These are phyloP conservation scores for Lycium ferocissimum DNA, from an alignment of 257 asterid species.

Conservation along the genomic window DNA sequence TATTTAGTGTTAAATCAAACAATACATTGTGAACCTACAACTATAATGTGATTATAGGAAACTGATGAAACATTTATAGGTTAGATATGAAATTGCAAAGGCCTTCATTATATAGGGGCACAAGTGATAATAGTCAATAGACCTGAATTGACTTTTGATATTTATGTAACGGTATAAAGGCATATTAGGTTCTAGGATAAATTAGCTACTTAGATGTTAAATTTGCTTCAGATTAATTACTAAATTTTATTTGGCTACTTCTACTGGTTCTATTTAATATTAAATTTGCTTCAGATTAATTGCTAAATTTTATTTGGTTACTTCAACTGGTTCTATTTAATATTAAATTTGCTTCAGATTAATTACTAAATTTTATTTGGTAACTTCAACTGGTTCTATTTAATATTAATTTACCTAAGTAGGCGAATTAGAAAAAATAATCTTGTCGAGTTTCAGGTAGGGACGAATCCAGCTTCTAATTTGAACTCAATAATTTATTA, in stretches of 20 bases:
- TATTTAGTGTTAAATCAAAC: neutral
- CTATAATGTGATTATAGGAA: neutral
- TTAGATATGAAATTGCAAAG: neutral
- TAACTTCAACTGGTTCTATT: neutral
- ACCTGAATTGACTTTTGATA: neutral
- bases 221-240: neutral
- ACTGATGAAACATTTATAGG: neutral
- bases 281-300: neutral
- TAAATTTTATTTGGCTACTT: neutral
- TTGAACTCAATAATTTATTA: too few species aligned
- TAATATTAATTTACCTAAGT: neutral
- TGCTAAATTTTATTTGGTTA: too few species aligned
- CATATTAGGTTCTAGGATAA: neutral
- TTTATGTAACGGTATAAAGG: neutral
- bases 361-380: neutral
- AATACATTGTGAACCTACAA: neutral
- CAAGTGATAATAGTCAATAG: neutral
- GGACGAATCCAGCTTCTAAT: neutral
- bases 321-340: too few species aligned
- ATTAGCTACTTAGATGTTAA: neutral
- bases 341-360: neutral
- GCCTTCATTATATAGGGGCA: conserved; percentile 12
- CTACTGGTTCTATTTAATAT: neutral
- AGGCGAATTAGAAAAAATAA: neutral
- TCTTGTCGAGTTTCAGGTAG: neutral